These are phyloP conservation scores for Debaryomyces coudertii DNA, from an alignment of 1,139 yeast genomes.

Conservation along the genomic window DNA sequence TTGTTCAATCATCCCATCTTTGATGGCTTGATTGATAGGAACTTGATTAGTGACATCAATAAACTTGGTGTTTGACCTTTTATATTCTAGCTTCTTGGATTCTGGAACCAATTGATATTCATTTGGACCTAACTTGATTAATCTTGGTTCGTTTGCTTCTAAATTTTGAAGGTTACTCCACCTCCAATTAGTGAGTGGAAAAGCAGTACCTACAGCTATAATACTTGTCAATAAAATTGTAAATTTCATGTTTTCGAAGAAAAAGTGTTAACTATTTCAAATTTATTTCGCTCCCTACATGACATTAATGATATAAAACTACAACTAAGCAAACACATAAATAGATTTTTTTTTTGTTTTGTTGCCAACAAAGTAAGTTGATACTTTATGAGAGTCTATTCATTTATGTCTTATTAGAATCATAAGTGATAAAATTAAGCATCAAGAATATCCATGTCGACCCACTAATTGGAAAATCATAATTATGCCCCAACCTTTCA, in stretches of 20 bases:
- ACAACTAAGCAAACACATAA: too few species aligned
- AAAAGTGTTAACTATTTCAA: background rate
- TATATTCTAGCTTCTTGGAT: constrained; percentile 55
- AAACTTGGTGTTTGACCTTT: constrained; percentile 58
- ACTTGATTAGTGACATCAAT: constrained; percentile 67
- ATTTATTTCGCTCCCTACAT: constrained; percentile 1
- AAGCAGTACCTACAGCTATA: constrained; percentile 15
- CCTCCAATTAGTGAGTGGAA: constrained; percentile 18
- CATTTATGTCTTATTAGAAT: too few species aligned
- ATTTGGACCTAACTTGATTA: constrained; percentile 44
- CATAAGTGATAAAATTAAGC: too few species aligned
- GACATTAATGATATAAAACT: background rate
- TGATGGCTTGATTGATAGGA: constrained; percentile 38
- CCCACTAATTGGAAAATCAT: too few species aligned
- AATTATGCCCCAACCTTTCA: too few species aligned
- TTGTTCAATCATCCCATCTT: constrained; percentile 30
- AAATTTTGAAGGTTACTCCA: background rate
- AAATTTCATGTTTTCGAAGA: constrained; percentile 2
- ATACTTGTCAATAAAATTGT: constrained; percentile 1
- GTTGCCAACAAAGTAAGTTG: too few species aligned
- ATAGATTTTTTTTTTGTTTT: too few species aligned
- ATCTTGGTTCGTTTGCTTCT: constrained; percentile 23
- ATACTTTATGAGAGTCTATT: too few species aligned
- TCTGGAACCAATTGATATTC: constrained; percentile 53
- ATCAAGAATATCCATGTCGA: too few species aligned